These are phyloP conservation scores for Talaromyces sp. DNA, from an alignment of 2,329 filamentous ascomycete genomes.

Conservation along the genomic window DNA sequence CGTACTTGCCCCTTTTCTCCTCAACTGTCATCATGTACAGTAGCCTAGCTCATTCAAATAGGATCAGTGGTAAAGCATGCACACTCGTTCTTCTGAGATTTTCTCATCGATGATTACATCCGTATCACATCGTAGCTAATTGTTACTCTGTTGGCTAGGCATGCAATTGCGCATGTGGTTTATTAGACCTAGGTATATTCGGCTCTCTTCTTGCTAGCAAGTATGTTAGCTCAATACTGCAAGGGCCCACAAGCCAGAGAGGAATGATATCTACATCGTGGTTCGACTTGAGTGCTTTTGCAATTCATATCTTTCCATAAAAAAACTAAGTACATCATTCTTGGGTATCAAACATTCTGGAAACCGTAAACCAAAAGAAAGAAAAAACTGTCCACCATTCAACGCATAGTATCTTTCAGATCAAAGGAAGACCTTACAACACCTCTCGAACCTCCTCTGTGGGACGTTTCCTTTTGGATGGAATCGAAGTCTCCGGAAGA, in stretches of 20 bases:
- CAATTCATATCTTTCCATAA: neutral
- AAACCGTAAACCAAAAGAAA: neutral
- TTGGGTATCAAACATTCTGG: neutral
- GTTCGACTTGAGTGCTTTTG: neutral
- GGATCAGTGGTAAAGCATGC: neutral
- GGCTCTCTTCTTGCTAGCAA: too few relatives aligned
- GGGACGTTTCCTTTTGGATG: neutral
- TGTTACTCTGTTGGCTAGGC: neutral
- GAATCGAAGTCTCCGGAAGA: neutral
- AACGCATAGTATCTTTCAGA: neutral
- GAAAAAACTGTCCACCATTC: neutral
- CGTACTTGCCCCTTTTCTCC: slow-evolving; percentile 1
- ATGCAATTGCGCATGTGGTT: too few relatives aligned
- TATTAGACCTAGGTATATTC: neutral
- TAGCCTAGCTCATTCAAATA: neutral
- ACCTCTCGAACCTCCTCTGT: neutral
- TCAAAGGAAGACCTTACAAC: neutral
- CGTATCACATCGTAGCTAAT: neutral
- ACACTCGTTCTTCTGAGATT: neutral
- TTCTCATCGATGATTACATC: too few relatives aligned
- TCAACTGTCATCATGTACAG: neutral
- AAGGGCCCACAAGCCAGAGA: neutral
- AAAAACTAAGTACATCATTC: neutral
- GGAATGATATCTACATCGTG: neutral
- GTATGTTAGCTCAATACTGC: too few relatives aligned